A percentile compares a stretch with the other conserved stretches of the same genome.
These are phyloP conservation scores for Leccinum longicurvipes DNA, from an alignment of 768 basidiomycete genomes.

Conservation along the genomic window DNA sequence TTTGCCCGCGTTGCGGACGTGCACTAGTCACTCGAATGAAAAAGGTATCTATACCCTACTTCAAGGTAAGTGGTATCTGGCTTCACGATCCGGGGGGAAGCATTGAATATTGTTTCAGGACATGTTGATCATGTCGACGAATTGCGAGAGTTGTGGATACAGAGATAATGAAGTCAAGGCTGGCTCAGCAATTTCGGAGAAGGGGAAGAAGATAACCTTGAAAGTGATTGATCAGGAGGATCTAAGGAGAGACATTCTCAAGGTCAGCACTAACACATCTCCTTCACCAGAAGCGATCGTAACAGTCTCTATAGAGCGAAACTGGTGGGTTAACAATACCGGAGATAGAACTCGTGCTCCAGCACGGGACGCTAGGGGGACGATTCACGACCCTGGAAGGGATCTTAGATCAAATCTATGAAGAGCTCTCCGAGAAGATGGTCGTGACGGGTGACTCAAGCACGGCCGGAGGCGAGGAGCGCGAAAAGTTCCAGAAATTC, in stretches of 20 bases:
- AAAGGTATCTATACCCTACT: slow-evolving; percentile 94
- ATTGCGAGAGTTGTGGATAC: slow-evolving; percentile 94
- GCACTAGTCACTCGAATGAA: slow-evolving; percentile 89
- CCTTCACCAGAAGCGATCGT: background rate
- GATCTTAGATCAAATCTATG: slow-evolving; percentile 89
- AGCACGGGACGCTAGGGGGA: slow-evolving; percentile 92
- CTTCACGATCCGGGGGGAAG: background rate
- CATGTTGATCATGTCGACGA: slow-evolving; percentile 96
- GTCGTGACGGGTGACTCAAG: slow-evolving; percentile 70
- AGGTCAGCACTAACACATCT: slow-evolving; percentile 48
- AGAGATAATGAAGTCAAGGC: slow-evolving; percentile 98
- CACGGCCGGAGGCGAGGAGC: slow-evolving; percentile 39
- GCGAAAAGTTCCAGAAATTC: slow-evolving; percentile 70
- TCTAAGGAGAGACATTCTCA: slow-evolving; percentile 88
- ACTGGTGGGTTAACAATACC: slow-evolving; percentile 87
- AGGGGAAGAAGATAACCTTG: slow-evolving; percentile 84
- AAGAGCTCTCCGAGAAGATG: slow-evolving; percentile 88
- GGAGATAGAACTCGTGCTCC: slow-evolving; percentile 90
- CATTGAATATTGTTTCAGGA: slow-evolving; percentile 50
- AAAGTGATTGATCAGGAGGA: slow-evolving; percentile 93
- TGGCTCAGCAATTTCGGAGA: slow-evolving; percentile 80
- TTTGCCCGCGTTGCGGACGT: slow-evolving; percentile 87
- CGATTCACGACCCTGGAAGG: slow-evolving; percentile 98
- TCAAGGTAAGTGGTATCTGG: slow-evolving; percentile 59
- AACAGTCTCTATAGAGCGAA: slow-evolving; percentile 67